phyloP scores from a whole-genome alignment of 2,329 filamentous ascomycete genomes.

The Pezicula neosporulosa region DNA sequence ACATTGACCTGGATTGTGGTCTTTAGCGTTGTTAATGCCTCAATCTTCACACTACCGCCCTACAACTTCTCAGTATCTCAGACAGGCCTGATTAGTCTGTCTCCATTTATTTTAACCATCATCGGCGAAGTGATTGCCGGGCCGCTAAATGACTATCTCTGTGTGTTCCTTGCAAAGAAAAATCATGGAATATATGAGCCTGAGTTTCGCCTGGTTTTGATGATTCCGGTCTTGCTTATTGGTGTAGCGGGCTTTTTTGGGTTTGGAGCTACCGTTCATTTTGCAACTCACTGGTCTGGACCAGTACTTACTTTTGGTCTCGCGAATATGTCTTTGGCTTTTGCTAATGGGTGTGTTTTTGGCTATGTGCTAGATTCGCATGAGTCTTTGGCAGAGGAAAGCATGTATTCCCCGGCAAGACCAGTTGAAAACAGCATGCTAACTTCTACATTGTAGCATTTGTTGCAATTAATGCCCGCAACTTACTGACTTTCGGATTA shows the following conservation, averaged over 20 bases:
- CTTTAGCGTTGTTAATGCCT: conserved; percentile 43
- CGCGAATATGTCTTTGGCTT: conserved; percentile 17
- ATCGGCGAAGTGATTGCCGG: conserved; percentile 42
- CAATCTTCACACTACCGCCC: conserved; percentile 26
- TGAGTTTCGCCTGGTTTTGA: conserved; percentile 25
- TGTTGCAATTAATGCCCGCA: conserved; percentile 22
- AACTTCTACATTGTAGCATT: conserved; percentile 8
- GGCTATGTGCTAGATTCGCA: conserved; percentile 19
- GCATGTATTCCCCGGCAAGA: neutral
- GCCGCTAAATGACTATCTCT: conserved; percentile 41
- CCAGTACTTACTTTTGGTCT: conserved; percentile 17
- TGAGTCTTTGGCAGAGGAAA: conserved; percentile 16
- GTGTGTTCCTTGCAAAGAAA: conserved; percentile 27
- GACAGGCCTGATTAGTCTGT: conserved; percentile 46
- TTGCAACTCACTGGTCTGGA: conserved; percentile 16
- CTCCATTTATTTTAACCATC: conserved; percentile 43
- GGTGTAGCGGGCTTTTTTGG: conserved; percentile 15
- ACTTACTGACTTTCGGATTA: conserved; percentile 39
- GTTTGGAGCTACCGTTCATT: conserved; percentile 16
- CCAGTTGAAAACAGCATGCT: neutral
- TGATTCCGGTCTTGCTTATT: conserved; percentile 8
- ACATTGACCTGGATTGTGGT: conserved; percentile 38
- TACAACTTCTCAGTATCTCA: conserved; percentile 45
- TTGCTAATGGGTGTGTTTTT: conserved; percentile 15
- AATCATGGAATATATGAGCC: conserved; percentile 32